phyloP scores from a whole-genome alignment of 2,329 filamentous ascomycete species.

The Colletotrichum siamense region DNA sequence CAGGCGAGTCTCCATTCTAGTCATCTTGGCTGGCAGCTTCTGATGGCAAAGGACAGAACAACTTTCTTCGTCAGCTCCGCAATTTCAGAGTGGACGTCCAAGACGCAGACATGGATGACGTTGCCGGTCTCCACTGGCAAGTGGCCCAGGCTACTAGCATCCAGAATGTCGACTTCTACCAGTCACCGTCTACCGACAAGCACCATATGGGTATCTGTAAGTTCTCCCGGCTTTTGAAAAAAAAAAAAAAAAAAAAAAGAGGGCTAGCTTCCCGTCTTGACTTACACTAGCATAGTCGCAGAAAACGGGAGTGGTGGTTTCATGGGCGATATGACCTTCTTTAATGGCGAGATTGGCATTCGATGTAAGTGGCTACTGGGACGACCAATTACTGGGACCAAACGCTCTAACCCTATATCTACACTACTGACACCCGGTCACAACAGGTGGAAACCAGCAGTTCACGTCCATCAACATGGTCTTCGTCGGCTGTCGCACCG shows the following conservation, averaged over 20 bases:
- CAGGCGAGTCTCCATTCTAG: neutral
- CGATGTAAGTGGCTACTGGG: neutral
- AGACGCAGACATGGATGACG: conserved; percentile 31
- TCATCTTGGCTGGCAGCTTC: conserved; percentile 27
- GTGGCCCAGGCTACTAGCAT: conserved; percentile 64
- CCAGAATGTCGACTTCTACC: conserved; percentile 54
- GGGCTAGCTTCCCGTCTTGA: neutral
- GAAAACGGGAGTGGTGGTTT: conserved; percentile 43
- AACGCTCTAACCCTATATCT: neutral
- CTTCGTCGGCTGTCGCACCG: conserved; percentile 69
- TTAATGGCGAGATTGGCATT: conserved; percentile 63
- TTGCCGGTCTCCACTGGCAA: conserved; percentile 65
- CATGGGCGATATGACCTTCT: conserved; percentile 66
- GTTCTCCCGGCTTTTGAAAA: neutral
- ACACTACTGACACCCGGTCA: conserved; percentile 25
- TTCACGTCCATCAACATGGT: conserved; percentile 72
- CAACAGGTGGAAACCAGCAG: conserved; percentile 63
- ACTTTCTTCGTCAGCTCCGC: conserved; percentile 69
- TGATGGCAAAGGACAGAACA: conserved; percentile 48
- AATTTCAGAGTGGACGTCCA: conserved; percentile 68
- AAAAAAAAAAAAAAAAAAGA: neutral
- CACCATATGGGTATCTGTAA: conserved; percentile 24
- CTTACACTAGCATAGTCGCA: conserved; percentile 5
- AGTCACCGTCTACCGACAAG: conserved; percentile 24
- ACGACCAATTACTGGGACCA: neutral